Conservation (phyloP, 768 basidiomycete genomes). For the Hericium rajendrae region DNA sequence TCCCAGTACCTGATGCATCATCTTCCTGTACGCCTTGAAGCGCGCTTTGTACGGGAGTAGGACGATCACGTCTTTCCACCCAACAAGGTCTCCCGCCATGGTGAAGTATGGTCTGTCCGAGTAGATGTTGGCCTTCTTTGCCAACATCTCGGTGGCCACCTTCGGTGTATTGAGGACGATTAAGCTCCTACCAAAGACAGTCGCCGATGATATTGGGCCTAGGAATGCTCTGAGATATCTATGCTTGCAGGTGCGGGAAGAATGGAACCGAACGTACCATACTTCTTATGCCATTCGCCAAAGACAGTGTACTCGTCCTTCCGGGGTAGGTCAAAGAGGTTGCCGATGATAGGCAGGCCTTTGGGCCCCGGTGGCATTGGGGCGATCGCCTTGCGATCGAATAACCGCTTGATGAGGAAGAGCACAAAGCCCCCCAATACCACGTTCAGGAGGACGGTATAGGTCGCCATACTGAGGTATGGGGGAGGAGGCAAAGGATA, state of each 20-base stretch:
- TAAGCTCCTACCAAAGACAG: conserved; percentile 15
- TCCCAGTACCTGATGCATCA: conserved; percentile 12
- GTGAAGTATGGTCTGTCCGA: conserved; percentile 13
- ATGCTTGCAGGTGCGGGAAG: neutral
- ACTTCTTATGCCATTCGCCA: conserved; percentile 6
- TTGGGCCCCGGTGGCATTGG: conserved; percentile 7
- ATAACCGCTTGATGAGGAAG: conserved; percentile 8
- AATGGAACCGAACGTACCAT: neutral
- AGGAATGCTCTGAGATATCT: neutral
- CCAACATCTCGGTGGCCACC: conserved; percentile 15
- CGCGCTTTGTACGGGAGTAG: conserved; percentile 13
- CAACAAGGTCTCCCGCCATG: conserved; percentile 14
- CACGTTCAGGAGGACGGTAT: neutral
- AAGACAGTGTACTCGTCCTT: conserved; percentile 11
- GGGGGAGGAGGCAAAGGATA: too few species aligned
- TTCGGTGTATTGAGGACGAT: conserved; percentile 17
- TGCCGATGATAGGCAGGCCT: conserved; percentile 12
- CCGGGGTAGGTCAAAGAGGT: conserved; percentile 8
- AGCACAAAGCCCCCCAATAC: conserved; percentile 3
- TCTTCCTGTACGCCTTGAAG: conserved; percentile 13
- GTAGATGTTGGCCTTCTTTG: conserved; percentile 18
- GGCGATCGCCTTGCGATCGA: conserved; percentile 8
- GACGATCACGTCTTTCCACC: conserved; percentile 11
- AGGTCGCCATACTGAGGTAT: neutral
- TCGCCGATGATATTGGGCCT: conserved; percentile 18